Percentiles rank a stretch among this genome's conserved stretches.
Evolutionary conservation across 345 rosid genomes (phyloP).

Genomic region (Brassica carinata): DNA sequence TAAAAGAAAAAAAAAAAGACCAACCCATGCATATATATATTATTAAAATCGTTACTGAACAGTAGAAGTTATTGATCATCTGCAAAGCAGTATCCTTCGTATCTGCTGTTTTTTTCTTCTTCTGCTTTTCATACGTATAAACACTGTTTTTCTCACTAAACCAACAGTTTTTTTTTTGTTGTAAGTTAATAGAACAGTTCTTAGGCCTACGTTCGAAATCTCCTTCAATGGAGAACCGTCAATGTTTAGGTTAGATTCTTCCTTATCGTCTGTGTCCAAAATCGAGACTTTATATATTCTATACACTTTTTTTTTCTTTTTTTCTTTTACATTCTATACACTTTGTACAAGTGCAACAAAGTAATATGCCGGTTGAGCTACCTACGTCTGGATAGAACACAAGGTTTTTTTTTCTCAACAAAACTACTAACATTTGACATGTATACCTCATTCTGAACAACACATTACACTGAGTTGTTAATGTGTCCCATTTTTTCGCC

Average conservation of each 20-base stretch:
- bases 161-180: neutral
- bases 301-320: neutral
- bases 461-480: neutral
- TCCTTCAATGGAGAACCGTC: neutral
- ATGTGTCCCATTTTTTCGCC: too few relatives aligned
- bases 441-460: neutral
- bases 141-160: neutral
- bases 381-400: neutral
- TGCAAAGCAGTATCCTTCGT: neutral
- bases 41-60: neutral
- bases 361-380: neutral
- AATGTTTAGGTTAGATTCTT: neutral
- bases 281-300: neutral
- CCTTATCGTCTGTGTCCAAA: neutral
- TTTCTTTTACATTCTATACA: neutral
- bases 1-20: neutral
- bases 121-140: neutral
- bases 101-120: neutral
- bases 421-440: neutral
- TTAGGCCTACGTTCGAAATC: neutral
- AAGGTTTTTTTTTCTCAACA: neutral
- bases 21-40: neutral
- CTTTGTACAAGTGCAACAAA: neutral
- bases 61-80: neutral
- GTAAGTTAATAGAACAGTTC: neutral